Percentiles rank a stretch among this genome's conserved stretches.
phyloP scores from a whole-genome alignment of 1,284 basidiomycete species.

The Anthracocystis walkeri region DNA sequence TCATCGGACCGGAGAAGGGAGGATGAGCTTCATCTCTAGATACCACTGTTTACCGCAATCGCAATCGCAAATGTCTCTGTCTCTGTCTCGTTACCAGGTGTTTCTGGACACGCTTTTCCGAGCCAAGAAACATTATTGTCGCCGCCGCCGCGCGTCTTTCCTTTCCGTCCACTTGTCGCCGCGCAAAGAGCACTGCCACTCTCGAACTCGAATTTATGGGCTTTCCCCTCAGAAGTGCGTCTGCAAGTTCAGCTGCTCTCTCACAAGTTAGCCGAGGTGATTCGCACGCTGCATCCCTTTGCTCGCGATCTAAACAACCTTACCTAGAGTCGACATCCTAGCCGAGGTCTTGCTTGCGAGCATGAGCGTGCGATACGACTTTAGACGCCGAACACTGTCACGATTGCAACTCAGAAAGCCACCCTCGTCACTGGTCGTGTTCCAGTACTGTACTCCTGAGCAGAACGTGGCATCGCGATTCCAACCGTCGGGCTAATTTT shows the following conservation, averaged over 20 bases:
- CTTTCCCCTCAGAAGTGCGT: background rate
- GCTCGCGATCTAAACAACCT: slow-evolving; percentile 2
- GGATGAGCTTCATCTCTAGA: no score
- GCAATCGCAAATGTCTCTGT: no score
- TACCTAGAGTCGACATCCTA: background rate
- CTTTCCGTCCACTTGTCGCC: no score
- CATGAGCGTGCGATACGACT: background rate
- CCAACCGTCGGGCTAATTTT: slow-evolving; percentile 1
- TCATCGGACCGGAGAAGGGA: no score
- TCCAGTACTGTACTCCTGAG: background rate
- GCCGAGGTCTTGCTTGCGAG: background rate
- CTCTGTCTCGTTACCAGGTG: no score
- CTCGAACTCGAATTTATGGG: background rate
- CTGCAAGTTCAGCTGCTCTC: background rate
- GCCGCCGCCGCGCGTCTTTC: no score
- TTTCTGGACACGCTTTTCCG: no score
- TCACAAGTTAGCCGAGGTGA: slow-evolving; percentile 2
- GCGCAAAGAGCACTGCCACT: background rate
- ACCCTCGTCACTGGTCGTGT: slow-evolving; percentile 2
- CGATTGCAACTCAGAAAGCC: background rate
- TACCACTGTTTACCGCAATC: no score
- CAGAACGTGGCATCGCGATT: background rate
- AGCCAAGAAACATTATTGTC: no score
- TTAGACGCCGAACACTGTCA: slow-evolving; percentile 3
- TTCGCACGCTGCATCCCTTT: background rate